Conservation (phyloP, 164 flowering plant genomes). For the Warburgia ugandensis region DNA sequence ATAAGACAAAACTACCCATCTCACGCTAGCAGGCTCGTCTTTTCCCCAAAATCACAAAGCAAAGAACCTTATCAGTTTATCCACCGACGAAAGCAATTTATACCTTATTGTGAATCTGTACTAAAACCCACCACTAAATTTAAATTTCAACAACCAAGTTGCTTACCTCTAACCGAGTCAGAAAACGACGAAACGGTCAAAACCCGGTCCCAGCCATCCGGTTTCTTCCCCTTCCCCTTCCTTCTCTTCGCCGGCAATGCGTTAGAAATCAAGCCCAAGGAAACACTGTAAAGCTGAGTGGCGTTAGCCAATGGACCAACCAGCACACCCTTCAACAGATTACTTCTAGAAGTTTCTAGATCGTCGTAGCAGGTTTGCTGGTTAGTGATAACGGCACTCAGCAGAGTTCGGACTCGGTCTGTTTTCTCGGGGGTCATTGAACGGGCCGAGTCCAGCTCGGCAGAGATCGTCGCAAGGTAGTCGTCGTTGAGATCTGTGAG, state of each 20-base stretch:
- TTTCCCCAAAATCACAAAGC: too few relatives aligned
- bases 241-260: slow-evolving; percentile 17
- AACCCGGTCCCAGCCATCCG: too few relatives aligned
- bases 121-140: too few relatives aligned
- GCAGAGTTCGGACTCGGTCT: slow-evolving; percentile 21
- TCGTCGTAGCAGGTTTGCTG: slow-evolving; percentile 50
- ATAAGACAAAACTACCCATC: too few relatives aligned
- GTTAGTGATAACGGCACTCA: slow-evolving; percentile 44
- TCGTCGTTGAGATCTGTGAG: slow-evolving; percentile 27
- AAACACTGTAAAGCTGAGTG: slow-evolving; percentile 34
- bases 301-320: slow-evolving; percentile 15
- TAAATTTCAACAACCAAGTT: too few relatives aligned
- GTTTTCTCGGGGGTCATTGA: slow-evolving; percentile 4
- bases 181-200: too few relatives aligned
- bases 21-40: too few relatives aligned
- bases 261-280: slow-evolving; percentile 35
- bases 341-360: slow-evolving; percentile 21
- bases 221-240: slow-evolving; percentile 2
- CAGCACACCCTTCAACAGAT: slow-evolving; percentile 14
- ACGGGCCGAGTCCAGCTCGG: slow-evolving; percentile 19
- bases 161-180: too few relatives aligned
- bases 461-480: slow-evolving; percentile 19
- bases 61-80: too few relatives aligned
- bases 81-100: too few relatives aligned
- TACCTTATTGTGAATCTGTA: too few relatives aligned